These are phyloP conservation scores for Hyphodiscus sp. DNA, from an alignment of 2,329 filamentous ascomycete species.

Conservation along the genomic window DNA sequence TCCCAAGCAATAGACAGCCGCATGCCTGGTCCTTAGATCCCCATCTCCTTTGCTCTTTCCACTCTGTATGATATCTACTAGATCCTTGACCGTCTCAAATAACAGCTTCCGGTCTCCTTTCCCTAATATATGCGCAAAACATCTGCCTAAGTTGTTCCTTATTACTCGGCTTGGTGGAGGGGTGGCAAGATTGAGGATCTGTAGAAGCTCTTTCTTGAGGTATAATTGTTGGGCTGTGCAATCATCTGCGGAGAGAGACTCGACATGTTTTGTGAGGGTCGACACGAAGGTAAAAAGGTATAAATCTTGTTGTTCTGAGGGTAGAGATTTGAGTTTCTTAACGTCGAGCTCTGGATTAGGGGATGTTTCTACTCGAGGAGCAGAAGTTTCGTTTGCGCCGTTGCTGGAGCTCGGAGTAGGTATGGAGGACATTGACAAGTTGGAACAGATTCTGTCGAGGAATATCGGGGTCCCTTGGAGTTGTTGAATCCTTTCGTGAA, in stretches of 20 bases:
- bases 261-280: slow-evolving; percentile 73
- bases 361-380: slow-evolving; percentile 34
- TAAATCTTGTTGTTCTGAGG: slow-evolving; percentile 91
- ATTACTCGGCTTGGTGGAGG: slow-evolving; percentile 83
- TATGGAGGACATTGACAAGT: slow-evolving; percentile 29
- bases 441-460: slow-evolving; percentile 2
- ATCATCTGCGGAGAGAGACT: slow-evolving; percentile 66
- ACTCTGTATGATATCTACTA: slow-evolving; percentile 64
- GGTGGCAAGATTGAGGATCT: slow-evolving; percentile 76
- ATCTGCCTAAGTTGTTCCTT: slow-evolving; percentile 80
- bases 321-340: slow-evolving; percentile 79
- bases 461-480: slow-evolving; percentile 1
- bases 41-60: slow-evolving; percentile 70
- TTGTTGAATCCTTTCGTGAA: neutral
- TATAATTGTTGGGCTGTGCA: slow-evolving; percentile 85
- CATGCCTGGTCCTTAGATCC: slow-evolving; percentile 76
- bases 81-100: slow-evolving; percentile 90
- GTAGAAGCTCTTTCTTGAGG: slow-evolving; percentile 89
- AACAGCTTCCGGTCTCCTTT: slow-evolving; percentile 86
- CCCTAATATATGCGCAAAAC: slow-evolving; percentile 74
- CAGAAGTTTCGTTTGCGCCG: slow-evolving; percentile 28
- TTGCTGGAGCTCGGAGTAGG: slow-evolving; percentile 26
- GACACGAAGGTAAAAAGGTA: slow-evolving; percentile 87
- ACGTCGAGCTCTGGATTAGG: slow-evolving; percentile 77
- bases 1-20: slow-evolving; percentile 79